Evolutionary conservation across 306 rosid species (phyloP), one percentile per base, ranked within the genome.

Genomic region (Dryas alaskensis): DNA sequence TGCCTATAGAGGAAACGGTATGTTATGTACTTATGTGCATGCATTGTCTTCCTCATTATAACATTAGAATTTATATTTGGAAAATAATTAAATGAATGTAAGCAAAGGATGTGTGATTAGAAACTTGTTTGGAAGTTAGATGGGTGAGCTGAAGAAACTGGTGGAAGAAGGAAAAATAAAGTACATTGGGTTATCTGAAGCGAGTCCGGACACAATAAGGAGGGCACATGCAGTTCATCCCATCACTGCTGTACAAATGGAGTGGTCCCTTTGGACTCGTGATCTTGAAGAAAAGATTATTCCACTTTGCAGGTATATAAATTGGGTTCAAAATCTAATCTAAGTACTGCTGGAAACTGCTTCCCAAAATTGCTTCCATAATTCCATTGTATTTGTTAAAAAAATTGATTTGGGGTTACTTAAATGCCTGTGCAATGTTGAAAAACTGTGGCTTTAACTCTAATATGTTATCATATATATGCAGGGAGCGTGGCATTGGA

Each of bases 141-240:
- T 91, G 39, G 81, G 87, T 52, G 97, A 91, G 74, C 92, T 91
- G 31, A 91, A 89, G 83, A 89, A 86, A 76, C 81, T 92, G 13
- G 96, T 88, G 72, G 89, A 88, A 67, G 98, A 89, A 81, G 93
- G 96, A 22, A 92, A 89, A 66, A 77, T 92, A 7, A 89, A 40
- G 79, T 92, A 89, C 27, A 84, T 92, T 42, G 96, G 96, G 10
- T 75, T 92, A 76, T 89, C 96, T 62, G 98, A 89, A 63, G 89
- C 98, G 0, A 85, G 90, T 69, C 83, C 93, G 0, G 90, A 89
- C 67, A 89, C 98, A 48, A 89, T 89, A 71, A 89, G 81, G 58
- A 87, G 97, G 74, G 96, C 97, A 0, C 96, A 92, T 80, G 96
- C 86, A 0, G 89, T 92, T 80, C 97, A 89, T 79, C 96, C 93